Evolutionary conservation across 2,329 filamentous ascomycete species (phyloP).

Genomic region (Akanthomyces dipterigenus): DNA sequence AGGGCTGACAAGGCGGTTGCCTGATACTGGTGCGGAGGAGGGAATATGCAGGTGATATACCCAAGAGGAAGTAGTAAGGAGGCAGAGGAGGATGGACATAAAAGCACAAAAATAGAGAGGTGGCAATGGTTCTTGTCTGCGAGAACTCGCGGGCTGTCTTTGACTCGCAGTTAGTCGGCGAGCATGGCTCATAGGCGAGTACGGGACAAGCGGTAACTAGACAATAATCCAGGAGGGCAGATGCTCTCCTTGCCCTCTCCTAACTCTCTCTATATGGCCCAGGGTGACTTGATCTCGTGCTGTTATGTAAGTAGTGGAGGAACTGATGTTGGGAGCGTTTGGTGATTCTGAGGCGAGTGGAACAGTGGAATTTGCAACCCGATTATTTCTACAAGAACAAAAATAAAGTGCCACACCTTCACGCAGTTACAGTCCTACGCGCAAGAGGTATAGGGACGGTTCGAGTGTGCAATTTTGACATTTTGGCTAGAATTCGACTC

Average conservation of each 20-base stretch:
- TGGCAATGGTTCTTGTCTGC: constrained; percentile 6
- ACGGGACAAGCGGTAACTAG: constrained; percentile 6
- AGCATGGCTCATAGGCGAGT: not conserved
- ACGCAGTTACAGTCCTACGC: too few relatives aligned
- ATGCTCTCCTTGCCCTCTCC: not conserved
- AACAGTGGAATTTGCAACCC: too few relatives aligned
- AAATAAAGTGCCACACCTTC: too few relatives aligned
- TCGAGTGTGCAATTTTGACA: too few relatives aligned
- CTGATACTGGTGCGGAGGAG: constrained; percentile 11
- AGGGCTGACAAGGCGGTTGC: not conserved
- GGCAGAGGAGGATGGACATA: constrained; percentile 17
- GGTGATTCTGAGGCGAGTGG: too few relatives aligned
- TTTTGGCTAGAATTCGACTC: too few relatives aligned
- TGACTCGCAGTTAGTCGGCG: not conserved
- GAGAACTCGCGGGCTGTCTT: not conserved
- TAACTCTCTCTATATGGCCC: not conserved
- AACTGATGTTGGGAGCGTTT: too few relatives aligned
- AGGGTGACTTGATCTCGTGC: not conserved
- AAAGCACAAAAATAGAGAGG: constrained; percentile 22
- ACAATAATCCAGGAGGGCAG: constrained; percentile 1
- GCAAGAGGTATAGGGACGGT: too few relatives aligned
- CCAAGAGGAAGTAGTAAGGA: constrained; percentile 15
- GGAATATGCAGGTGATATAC: constrained; percentile 13
- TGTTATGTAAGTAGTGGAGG: too few relatives aligned
- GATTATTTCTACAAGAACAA: too few relatives aligned